Evolutionary conservation across 139 green algal genomes (phyloP).

Genomic region (Klebsormidium nitens): DNA sequence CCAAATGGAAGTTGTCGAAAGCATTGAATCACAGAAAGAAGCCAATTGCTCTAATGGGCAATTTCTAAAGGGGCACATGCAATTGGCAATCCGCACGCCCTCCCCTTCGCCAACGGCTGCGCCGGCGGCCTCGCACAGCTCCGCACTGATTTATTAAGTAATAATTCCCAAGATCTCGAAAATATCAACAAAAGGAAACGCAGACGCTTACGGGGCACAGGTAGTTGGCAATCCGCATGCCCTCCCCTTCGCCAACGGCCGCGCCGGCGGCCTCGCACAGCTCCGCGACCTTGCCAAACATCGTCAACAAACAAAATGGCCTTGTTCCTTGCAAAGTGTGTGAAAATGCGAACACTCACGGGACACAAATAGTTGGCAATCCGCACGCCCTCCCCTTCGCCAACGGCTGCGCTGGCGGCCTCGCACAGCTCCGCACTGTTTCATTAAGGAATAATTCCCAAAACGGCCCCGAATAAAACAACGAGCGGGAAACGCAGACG

Average conservation of each 20-base stretch:
- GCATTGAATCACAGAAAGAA: no score
- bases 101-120: slow-evolving; percentile 60
- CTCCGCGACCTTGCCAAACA: slow-evolving; percentile 80
- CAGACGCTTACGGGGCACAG: slow-evolving; percentile 77
- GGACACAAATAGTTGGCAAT: slow-evolving; percentile 98
- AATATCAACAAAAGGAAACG: no score
- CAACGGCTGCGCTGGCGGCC: slow-evolving; percentile 69
- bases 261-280: slow-evolving; percentile 77
- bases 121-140: slow-evolving; percentile 81
- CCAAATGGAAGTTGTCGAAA: no score
- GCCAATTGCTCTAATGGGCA: no score
- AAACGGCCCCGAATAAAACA: no score
- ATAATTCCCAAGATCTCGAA: no score
- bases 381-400: slow-evolving; percentile 64
- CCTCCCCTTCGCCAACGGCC: slow-evolving; percentile 59
- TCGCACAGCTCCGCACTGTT: slow-evolving; percentile 84
- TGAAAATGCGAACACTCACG: no score
- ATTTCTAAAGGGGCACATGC: slow-evolving; percentile 91
- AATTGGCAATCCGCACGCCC: slow-evolving; percentile 94
- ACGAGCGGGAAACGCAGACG: no score
- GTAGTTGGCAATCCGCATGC: slow-evolving; percentile 95
- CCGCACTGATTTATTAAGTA: no score
- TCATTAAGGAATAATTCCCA: no score
- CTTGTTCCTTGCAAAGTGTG: no score
- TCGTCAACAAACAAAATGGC: no score